Conservation (phyloP, 495 filamentous ascomycete genomes). For the Hypoxylon perforatum region DNA sequence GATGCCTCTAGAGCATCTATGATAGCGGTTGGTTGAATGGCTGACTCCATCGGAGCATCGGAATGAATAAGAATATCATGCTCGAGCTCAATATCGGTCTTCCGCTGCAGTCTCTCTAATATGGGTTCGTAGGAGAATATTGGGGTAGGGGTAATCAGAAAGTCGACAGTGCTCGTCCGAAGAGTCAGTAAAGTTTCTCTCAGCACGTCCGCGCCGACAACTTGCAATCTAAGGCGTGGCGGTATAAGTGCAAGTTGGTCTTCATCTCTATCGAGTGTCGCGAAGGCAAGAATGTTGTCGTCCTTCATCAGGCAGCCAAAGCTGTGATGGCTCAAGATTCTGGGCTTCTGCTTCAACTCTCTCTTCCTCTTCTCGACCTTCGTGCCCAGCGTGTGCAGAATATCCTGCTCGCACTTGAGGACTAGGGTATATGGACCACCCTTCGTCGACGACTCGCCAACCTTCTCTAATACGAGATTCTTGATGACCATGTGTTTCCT, state of each 20-base stretch:
- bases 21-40: slow-evolving; percentile 8
- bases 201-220: slow-evolving; percentile 55
- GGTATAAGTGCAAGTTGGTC: slow-evolving; percentile 59
- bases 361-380: slow-evolving; percentile 51
- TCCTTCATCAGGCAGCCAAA: slow-evolving; percentile 68
- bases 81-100: slow-evolving; percentile 51
- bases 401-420: slow-evolving; percentile 56
- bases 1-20: slow-evolving; percentile 21
- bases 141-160: slow-evolving; percentile 71
- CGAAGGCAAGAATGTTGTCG: slow-evolving; percentile 69
- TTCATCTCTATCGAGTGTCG: slow-evolving; percentile 67
- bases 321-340: slow-evolving; percentile 67
- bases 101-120: slow-evolving; percentile 67
- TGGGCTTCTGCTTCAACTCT: slow-evolving; percentile 59
- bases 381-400: slow-evolving; percentile 54
- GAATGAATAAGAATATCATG: slow-evolving; percentile 37
- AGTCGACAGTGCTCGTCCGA: slow-evolving; percentile 50
- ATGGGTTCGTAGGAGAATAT: slow-evolving; percentile 81
- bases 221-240: slow-evolving; percentile 64
- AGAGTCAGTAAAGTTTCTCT: slow-evolving; percentile 49
- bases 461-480: slow-evolving; percentile 28
- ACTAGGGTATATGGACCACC: slow-evolving; percentile 54
- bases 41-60: slow-evolving; percentile 22
- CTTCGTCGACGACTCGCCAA: slow-evolving; percentile 40
- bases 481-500: slow-evolving; percentile 44